These are phyloP conservation scores for Metarhizium rileyi DNA, from an alignment of 2,329 filamentous ascomycete genomes.

Conservation along the genomic window DNA sequence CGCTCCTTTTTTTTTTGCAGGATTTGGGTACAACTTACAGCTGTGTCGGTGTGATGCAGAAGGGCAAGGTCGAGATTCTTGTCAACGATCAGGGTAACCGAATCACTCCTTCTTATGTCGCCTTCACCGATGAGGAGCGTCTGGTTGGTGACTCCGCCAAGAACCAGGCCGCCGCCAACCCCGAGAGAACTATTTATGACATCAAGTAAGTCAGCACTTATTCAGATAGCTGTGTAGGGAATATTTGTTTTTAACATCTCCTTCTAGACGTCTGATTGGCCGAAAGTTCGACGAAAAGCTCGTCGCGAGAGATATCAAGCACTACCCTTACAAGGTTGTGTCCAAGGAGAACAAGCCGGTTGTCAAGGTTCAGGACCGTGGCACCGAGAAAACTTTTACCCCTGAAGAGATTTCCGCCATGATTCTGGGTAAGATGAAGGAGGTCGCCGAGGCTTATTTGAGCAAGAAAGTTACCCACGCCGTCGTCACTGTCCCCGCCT, in stretches of 20 bases:
- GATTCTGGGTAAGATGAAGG: slow-evolving; percentile 79
- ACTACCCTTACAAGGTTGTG: slow-evolving; percentile 94
- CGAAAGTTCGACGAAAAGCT: slow-evolving; percentile 78
- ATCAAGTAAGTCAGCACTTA: slow-evolving; percentile 56
- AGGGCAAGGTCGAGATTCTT: slow-evolving; percentile 90
- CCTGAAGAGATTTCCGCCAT: slow-evolving; percentile 75
- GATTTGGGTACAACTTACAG: slow-evolving; percentile 83
- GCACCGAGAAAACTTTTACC: slow-evolving; percentile 61
- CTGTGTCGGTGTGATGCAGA: slow-evolving; percentile 93
- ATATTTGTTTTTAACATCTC: neutral
- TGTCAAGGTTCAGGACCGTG: slow-evolving; percentile 63
- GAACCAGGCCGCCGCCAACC: slow-evolving; percentile 84
- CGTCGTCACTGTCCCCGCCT: slow-evolving; percentile 89
- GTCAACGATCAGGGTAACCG: slow-evolving; percentile 96
- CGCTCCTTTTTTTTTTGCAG: slow-evolving; percentile 19
- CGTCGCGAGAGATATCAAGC: slow-evolving; percentile 89
- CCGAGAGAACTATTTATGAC: slow-evolving; percentile 66
- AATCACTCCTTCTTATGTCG: slow-evolving; percentile 91
- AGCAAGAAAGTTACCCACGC: slow-evolving; percentile 78
- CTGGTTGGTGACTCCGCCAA: slow-evolving; percentile 96
- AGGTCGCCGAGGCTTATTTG: slow-evolving; percentile 68
- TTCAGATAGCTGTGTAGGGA: neutral
- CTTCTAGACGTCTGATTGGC: slow-evolving; percentile 65
- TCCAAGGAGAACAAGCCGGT: slow-evolving; percentile 84
- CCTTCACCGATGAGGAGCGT: slow-evolving; percentile 93